Evolutionary conservation across 2,329 filamentous ascomycete genomes (phyloP), one percentile per base, ranked within the genome.

Genomic region (Apiospora kogelbergensis): DNA sequence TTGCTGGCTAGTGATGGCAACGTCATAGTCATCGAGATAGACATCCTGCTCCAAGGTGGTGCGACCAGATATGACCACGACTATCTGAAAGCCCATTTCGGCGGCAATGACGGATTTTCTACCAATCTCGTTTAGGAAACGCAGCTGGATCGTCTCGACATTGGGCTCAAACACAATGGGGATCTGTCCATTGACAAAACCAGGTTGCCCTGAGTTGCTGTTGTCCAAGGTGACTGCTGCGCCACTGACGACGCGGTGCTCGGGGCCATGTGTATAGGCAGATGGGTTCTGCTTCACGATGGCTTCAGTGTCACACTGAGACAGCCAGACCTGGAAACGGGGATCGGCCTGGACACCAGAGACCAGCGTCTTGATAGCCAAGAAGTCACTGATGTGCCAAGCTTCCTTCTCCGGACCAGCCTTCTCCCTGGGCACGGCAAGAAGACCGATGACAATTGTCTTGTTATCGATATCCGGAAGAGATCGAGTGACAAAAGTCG

Each of bases 1-100:
- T 13, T 72, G 48, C 1, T 44, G 44, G 48, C 73, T 71, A 6
- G 71, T 74, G n/a, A 74, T 68, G 20, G 48, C 65, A 13, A 53
- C 33, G 20, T 64, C 37, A 5, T 48, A 45, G 6, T 71, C 66
- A 2, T 60, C 45, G 42, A 79, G 73, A 67, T 72, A 78, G 42
- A 78, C 63, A 20, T 78, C 76, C 42, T 78, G 77, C 63, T 78
- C 73, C 2, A 74, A 37, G 10, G 74, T 74, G 2, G 76, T 76
- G 5, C 71, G 71, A 9, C 77, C 76, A 68, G 74, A 78, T 10
- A 76, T 44, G 17, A 79, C 73, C 46, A 79, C 69, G 48, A 76
- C 44, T 6, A 79, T 45, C 9, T 73, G 72, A 22, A 69, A 69
- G 6, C 60, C 41, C 3, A 42, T 22, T 30, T 69, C 46, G 37